Base-by-base conservation (phyloP, 495 filamentous ascomycete species). In the Alectoria sarmentosa region DNA sequence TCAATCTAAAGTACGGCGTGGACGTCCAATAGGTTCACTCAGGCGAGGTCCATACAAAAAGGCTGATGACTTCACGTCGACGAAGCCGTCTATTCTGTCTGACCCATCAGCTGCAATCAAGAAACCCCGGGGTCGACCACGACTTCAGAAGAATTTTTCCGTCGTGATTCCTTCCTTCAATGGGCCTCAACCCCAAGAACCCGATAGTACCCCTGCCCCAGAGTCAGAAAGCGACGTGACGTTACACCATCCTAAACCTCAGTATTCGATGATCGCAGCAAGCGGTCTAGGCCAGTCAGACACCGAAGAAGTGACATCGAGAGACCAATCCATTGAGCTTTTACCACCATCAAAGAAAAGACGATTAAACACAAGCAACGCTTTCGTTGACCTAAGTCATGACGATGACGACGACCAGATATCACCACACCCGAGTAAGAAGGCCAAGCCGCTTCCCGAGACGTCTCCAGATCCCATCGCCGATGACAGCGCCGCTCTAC, bases 191-290 rank as follows among this genome's bases (percentile, higher is more conserved):
- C 64, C 63, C 10, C 28, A 55, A 55, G 2, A 56, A 39, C 15
- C 21, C 8, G 32, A 56, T 10, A 26, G 30, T 26, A 26, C 30
- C 36, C 4, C 32, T 34, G 4, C 2, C 17, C 1, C 52, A 32
- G 23, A n/a, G n/a, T 26, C 54, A 1, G 54, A 57, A 26, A 14
- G 1, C 30, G 34, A 42, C 14, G 54, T 37, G 0, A 42, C 17
- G 0, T 32, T 42, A 3, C 7, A 4, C 7, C 30, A 44, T 9
- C 58, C 39, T 21, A 60, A 38, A 60, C 63, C 36, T 14, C 63
- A 52, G 44, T 69, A 69, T 55, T 66, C 67, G 10, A 69, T 69
- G 67, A 42, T 69, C 6, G 41, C 60, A 15, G 67, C 67, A 8
- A 69, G 67, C 38, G 60, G 67, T 21, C 52, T 66, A 19, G 60